Conservation (phyloP, 192 early-diverging fungal genomes). For the Cladochytrium replicatum region DNA sequence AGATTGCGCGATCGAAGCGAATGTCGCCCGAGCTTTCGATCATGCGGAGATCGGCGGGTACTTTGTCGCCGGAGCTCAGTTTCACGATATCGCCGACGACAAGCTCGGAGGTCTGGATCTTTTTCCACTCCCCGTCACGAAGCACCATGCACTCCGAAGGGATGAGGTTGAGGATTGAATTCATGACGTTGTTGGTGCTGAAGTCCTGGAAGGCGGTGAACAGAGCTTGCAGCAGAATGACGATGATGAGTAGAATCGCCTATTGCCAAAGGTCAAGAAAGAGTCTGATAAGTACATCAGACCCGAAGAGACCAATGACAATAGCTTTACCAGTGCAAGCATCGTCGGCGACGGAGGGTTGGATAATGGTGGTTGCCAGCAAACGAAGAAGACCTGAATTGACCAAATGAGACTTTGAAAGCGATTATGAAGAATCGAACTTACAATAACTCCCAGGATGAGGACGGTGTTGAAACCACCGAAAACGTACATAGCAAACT, state of each 20-base stretch:
- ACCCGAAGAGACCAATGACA: constrained; percentile 51
- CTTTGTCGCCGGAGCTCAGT: constrained; percentile 54
- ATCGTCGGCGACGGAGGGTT: constrained; percentile 17
- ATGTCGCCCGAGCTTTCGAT: constrained; percentile 55
- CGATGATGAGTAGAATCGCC: constrained; percentile 51
- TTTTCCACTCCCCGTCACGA: constrained; percentile 46
- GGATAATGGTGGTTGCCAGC: constrained; percentile 35
- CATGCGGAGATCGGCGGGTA: constrained; percentile 70
- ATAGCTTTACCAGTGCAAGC: background rate
- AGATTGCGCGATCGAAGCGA: constrained; percentile 62
- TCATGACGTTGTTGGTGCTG: constrained; percentile 55
- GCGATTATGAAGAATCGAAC: constrained; percentile 1
- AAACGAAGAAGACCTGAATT: background rate
- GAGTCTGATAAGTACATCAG: too few species aligned
- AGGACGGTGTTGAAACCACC: constrained; percentile 15
- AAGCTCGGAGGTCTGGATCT: constrained; percentile 44
- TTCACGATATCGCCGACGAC: constrained; percentile 69
- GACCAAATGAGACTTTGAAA: constrained; percentile 2
- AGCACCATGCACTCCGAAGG: constrained; percentile 52
- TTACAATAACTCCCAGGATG: constrained; percentile 10
- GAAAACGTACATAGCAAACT: constrained; percentile 16
- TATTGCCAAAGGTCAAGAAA: too few species aligned
- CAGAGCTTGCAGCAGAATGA: constrained; percentile 54
- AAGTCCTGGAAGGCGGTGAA: constrained; percentile 67
- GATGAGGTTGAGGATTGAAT: constrained; percentile 62